These are phyloP conservation scores for Pseudodiploospora longispora DNA, from an alignment of 2,329 filamentous ascomycete species.

Conservation along the genomic window DNA sequence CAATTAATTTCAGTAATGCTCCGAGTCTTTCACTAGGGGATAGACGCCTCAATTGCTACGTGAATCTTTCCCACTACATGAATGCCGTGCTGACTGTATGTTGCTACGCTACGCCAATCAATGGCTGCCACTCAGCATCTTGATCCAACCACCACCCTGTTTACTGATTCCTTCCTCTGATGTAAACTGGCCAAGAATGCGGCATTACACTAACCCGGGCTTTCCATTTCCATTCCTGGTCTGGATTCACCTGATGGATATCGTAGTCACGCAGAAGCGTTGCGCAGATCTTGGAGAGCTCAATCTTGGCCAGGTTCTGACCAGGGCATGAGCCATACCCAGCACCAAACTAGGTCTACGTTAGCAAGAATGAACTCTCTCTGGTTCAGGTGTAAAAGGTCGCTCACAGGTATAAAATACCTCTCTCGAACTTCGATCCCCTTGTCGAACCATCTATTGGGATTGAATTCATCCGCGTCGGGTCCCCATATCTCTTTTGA, in stretches of 20 bases:
- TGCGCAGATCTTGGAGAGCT: conserved; percentile 10
- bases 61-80: too few species aligned
- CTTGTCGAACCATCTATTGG: conserved; percentile 9
- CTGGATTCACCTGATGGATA: conserved; percentile 8
- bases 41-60: too few species aligned
- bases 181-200: conserved; percentile 8
- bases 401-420: conserved; percentile 10
- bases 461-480: conserved; percentile 22
- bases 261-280: conserved; percentile 11
- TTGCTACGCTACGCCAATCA: too few species aligned
- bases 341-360: conserved; percentile 8
- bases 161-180: not conserved
- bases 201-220: conserved; percentile 9
- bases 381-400: not conserved
- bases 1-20: too few species aligned
- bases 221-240: conserved; percentile 10
- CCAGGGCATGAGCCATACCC: conserved; percentile 12
- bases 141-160: too few species aligned
- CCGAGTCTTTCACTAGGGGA: too few species aligned
- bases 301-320: conserved; percentile 11
- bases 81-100: too few species aligned
- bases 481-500: conserved; percentile 28
- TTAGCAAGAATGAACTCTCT: not conserved
- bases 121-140: too few species aligned
- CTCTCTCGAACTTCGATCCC: conserved; percentile 2